Percentiles rank a stretch among this genome's conserved stretches.
Evolutionary conservation across 257 asterid genomes (phyloP).

Genomic region (Fraxinus quadrangulata): DNA sequence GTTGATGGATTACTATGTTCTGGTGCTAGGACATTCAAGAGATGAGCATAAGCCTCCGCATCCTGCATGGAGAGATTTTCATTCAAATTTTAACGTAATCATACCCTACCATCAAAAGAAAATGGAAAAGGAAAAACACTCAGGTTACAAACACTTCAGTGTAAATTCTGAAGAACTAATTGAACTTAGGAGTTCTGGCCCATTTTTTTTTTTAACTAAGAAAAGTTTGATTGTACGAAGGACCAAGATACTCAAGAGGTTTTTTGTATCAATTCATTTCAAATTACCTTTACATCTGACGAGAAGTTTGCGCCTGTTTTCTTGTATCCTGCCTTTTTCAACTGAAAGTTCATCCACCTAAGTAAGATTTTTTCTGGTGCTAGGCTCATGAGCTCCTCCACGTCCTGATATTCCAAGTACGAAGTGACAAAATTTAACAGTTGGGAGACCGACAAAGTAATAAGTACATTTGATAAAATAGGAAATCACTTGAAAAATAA

Average conservation of each 20-base stretch:
- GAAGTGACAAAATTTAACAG: slow-evolving; percentile 2
- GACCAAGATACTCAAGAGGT: slow-evolving; percentile 3
- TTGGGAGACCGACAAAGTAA: slow-evolving; percentile 10
- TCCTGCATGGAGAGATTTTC: slow-evolving; percentile 60
- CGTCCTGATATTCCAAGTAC: slow-evolving; percentile 58
- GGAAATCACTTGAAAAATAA: not conserved
- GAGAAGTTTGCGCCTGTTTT: slow-evolving; percentile 92
- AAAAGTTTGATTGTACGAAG: slow-evolving; percentile 1
- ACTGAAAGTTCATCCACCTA: slow-evolving; percentile 97
- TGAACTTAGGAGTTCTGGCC: not conserved
- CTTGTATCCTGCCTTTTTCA: slow-evolving; percentile 73
- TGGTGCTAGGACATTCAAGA: slow-evolving; percentile 88
- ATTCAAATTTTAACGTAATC: slow-evolving; percentile 16
- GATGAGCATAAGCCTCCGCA: slow-evolving; percentile 90
- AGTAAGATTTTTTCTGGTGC: slow-evolving; percentile 93
- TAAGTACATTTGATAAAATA: slow-evolving; percentile 7
- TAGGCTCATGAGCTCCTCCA: slow-evolving; percentile 94
- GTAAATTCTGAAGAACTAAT: slow-evolving; percentile 5
- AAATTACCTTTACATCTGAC: slow-evolving; percentile 85
- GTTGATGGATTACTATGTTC: slow-evolving; percentile 76
- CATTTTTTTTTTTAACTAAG: no score
- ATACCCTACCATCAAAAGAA: not conserved
- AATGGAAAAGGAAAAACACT: slow-evolving; percentile 4
- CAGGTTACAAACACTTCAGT: not conserved
- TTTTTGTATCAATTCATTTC: slow-evolving; percentile 10